Percentiles rank a stretch among this genome's conserved stretches.
phyloP scores from a whole-genome alignment of 2,329 filamentous ascomycete genomes.

The Xylariales sp. region DNA sequence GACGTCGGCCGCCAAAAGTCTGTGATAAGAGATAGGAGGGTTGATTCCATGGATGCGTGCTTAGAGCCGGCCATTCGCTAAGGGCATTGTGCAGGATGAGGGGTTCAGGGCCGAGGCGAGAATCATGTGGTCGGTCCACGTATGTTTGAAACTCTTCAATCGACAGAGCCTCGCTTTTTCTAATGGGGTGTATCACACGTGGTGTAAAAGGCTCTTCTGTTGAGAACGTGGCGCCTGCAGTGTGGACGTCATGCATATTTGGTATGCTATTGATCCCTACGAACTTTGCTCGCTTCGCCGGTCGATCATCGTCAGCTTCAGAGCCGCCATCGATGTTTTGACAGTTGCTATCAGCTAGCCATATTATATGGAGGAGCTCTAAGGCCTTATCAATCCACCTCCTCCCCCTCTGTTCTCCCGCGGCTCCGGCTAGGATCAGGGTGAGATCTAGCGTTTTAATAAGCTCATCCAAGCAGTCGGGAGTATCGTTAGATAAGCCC shows the following conservation, averaged over 20 bases:
- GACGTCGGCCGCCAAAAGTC: slow-evolving; percentile 80
- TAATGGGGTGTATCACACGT: slow-evolving; percentile 56
- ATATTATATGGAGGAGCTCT: slow-evolving; percentile 50
- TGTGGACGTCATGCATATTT: not conserved
- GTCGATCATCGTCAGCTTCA: slow-evolving; percentile 10
- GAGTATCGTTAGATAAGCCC: slow-evolving; percentile 17
- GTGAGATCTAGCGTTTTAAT: slow-evolving; percentile 79
- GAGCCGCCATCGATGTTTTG: not conserved
- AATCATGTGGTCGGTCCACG: slow-evolving; percentile 59
- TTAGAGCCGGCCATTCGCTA: slow-evolving; percentile 81
- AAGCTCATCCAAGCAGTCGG: slow-evolving; percentile 60
- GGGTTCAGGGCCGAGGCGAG: slow-evolving; percentile 62
- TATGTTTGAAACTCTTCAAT: slow-evolving; percentile 72
- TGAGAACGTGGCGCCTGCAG: slow-evolving; percentile 47
- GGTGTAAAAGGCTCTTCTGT: slow-evolving; percentile 56
- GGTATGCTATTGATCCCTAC: not conserved
- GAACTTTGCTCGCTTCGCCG: slow-evolving; percentile 40
- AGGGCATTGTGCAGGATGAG: slow-evolving; percentile 76
- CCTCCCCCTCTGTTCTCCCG: slow-evolving; percentile 61
- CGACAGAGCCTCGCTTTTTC: slow-evolving; percentile 58
- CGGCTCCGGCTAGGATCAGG: slow-evolving; percentile 78
- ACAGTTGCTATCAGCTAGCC: slow-evolving; percentile 11
- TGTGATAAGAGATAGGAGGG: slow-evolving; percentile 77
- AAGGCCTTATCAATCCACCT: slow-evolving; percentile 65
- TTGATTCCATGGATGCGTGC: slow-evolving; percentile 74